phyloP scores from a whole-genome alignment of 768 basidiomycete genomes.

The button mushroom (Agaricus bisporus) region DNA sequence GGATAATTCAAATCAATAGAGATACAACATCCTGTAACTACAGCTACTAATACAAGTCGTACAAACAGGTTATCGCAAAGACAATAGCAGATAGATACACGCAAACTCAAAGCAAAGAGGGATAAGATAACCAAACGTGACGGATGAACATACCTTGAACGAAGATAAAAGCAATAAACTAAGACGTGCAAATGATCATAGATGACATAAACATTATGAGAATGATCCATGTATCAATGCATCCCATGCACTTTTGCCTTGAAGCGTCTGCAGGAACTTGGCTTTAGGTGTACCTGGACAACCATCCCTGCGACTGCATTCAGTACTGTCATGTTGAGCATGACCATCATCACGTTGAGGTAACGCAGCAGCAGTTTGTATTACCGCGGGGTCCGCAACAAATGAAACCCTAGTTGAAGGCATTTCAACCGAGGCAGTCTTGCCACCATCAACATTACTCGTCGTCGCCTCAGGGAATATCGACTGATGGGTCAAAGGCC shows the following conservation, averaged over 20 bases:
- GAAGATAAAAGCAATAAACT: neutral
- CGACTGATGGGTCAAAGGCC: neutral
- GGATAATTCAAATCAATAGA: too few relatives aligned
- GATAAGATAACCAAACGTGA: neutral
- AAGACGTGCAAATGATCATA: neutral
- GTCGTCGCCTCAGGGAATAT: neutral
- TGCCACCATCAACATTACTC: slow-evolving; percentile 1
- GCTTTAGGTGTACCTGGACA: slow-evolving; percentile 30
- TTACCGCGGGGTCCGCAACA: neutral
- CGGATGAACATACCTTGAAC: neutral
- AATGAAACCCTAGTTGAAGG: neutral
- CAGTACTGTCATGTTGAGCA: neutral
- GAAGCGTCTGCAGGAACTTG: slow-evolving; percentile 51
- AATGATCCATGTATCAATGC: slow-evolving; percentile 63
- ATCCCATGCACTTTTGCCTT: slow-evolving; percentile 61
- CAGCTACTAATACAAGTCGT: too few relatives aligned
- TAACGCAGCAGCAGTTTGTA: neutral
- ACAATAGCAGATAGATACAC: too few relatives aligned
- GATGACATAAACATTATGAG: slow-evolving; percentile 29
- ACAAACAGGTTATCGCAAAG: too few relatives aligned
- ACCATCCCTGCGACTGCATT: slow-evolving; percentile 17
- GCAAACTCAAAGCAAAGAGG: neutral
- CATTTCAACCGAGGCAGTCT: neutral
- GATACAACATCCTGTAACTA: too few relatives aligned
- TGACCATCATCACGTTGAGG: neutral